Evolutionary conservation across 1,284 basidiomycete genomes (phyloP).

Genomic region (Tranzscheliella williamsii): DNA sequence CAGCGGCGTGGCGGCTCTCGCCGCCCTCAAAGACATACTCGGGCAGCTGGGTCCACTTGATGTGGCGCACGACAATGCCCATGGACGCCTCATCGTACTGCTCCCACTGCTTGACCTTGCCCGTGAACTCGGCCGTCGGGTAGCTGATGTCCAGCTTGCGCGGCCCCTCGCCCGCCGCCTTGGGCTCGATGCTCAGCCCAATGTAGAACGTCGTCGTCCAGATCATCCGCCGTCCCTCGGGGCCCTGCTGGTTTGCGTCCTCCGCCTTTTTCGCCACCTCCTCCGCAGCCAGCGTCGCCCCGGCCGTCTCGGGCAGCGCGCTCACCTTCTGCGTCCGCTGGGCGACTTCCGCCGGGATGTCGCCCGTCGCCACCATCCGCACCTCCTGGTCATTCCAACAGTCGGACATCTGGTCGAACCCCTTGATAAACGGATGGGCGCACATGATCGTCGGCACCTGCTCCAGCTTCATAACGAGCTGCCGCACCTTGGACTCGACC

Average conservation of each 20-base stretch:
- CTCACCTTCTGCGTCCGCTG: conserved; percentile 47
- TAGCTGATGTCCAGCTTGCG: conserved; percentile 93
- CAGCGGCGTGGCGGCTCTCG: conserved; percentile 23
- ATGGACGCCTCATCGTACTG: conserved; percentile 88
- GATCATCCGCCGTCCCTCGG: conserved; percentile 71
- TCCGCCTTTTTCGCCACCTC: conserved; percentile 43
- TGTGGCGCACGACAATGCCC: conserved; percentile 91
- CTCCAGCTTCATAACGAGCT: conserved; percentile 96
- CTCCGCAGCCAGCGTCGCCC: conserved; percentile 38
- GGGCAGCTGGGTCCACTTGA: conserved; percentile 83
- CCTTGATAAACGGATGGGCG: conserved; percentile 93
- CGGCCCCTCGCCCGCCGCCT: conserved; percentile 65
- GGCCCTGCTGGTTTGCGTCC: no score
- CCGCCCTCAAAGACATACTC: conserved; percentile 79
- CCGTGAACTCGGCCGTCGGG: conserved; percentile 94
- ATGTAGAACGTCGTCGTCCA: conserved; percentile 96
- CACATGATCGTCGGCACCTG: conserved; percentile 85
- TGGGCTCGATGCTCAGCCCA: conserved; percentile 88
- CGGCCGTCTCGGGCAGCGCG: conserved; percentile 44
- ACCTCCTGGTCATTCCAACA: conserved; percentile 75
- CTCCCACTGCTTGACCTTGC: conserved; percentile 93
- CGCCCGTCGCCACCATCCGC: conserved; percentile 52
- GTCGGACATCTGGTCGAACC: conserved; percentile 83
- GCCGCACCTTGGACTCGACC: conserved; percentile 94
- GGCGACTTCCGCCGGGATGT: conserved; percentile 54